These are phyloP conservation scores for Tuber aestivum DNA, from an alignment of 495 filamentous ascomycete genomes.

Conservation along the genomic window DNA sequence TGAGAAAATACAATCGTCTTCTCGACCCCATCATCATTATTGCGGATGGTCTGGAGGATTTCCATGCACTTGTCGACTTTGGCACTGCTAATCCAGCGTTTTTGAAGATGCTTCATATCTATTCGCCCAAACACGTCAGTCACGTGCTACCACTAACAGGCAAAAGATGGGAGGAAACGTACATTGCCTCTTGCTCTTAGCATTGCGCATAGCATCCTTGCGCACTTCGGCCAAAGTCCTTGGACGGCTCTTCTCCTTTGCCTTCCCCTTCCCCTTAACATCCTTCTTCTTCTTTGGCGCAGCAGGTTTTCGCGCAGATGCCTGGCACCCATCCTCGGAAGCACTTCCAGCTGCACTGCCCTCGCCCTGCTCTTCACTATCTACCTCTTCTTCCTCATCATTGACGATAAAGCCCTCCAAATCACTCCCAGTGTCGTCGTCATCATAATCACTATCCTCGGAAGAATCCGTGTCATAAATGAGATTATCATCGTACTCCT, in stretches of 20 bases:
- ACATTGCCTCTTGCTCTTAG: slow-evolving; percentile 54
- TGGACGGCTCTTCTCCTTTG: slow-evolving; percentile 45
- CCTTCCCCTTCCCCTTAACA: slow-evolving; percentile 48
- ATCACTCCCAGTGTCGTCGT: slow-evolving; percentile 45
- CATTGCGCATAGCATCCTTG: slow-evolving; percentile 57
- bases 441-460: slow-evolving; percentile 43
- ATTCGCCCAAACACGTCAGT: slow-evolving; percentile 12
- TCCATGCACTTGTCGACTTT: slow-evolving; percentile 73
- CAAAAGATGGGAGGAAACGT: slow-evolving; percentile 13
- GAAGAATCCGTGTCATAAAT: slow-evolving; percentile 41
- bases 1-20: slow-evolving; percentile 93
- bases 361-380: slow-evolving; percentile 5
- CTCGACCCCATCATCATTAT: slow-evolving; percentile 49
- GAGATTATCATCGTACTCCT: slow-evolving; percentile 35
- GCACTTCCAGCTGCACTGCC: slow-evolving; percentile 8
- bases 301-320: slow-evolving; percentile 32
- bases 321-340: slow-evolving; percentile 4
- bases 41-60: slow-evolving; percentile 55
- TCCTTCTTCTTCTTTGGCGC: slow-evolving; percentile 33
- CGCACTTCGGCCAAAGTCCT: slow-evolving; percentile 59
- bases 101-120: slow-evolving; percentile 61
- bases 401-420: slow-evolving; percentile 56
- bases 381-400: slow-evolving; percentile 46
- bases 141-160: neutral
- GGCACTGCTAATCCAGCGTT: slow-evolving; percentile 65